Conservation (phyloP, 164 flowering plant species). For the Vitis labrusca region DNA sequence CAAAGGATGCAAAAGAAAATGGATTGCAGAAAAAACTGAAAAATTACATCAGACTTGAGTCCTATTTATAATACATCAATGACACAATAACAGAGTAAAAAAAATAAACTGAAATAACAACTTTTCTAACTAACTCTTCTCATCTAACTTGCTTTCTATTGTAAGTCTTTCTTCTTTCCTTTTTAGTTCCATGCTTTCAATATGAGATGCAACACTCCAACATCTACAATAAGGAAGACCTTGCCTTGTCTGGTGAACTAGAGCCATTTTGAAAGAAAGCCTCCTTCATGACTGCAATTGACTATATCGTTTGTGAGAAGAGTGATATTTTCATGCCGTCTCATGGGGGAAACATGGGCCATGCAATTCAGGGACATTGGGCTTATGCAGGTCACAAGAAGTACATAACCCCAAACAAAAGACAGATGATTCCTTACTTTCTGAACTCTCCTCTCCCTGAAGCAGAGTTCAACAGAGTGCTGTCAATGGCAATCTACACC, state of each 20-base stretch:
- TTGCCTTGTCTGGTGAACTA: conserved; percentile 83
- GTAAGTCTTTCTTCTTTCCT: too few species aligned
- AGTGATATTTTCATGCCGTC: conserved; percentile 98
- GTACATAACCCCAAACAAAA: conserved; percentile 89
- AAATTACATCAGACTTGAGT: too few species aligned
- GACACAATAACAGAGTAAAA: too few species aligned
- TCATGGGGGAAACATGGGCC: conserved; percentile 99
- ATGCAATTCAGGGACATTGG: conserved; percentile 90
- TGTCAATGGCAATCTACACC: too few species aligned
- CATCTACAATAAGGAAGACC: conserved; percentile 88
- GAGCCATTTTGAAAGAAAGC: conserved; percentile 74
- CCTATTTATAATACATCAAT: too few species aligned
- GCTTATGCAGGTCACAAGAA: conserved; percentile 97
- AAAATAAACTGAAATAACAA: too few species aligned
- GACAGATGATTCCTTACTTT: conserved; percentile 85
- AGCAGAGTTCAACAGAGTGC: conserved; percentile 51
- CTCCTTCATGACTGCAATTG: conserved; percentile 87
- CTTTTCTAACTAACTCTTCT: too few species aligned
- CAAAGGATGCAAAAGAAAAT: too few species aligned
- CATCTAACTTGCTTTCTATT: too few species aligned
- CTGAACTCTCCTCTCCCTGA: conserved; percentile 74
- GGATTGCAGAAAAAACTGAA: too few species aligned
- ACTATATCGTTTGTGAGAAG: conserved; percentile 74
- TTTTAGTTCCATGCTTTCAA: too few species aligned
- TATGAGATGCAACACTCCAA: too few species aligned